Evolutionary conservation across 257 asterid genomes (phyloP).

Genomic region (Fraxinus pennsylvanica): DNA sequence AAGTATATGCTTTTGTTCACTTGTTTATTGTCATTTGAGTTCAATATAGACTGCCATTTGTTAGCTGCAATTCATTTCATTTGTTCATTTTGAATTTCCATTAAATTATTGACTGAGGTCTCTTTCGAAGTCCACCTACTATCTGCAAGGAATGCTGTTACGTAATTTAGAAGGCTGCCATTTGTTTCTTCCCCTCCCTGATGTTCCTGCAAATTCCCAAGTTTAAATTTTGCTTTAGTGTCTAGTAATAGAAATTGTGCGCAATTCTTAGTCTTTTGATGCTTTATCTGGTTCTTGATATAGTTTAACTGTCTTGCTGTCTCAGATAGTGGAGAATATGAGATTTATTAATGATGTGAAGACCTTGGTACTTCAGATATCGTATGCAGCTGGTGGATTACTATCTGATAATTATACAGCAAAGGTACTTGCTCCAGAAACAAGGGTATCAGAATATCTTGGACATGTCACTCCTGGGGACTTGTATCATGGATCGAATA

Average conservation of each 20-base stretch:
- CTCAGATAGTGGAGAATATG: conserved; percentile 59
- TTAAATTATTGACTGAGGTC: no score
- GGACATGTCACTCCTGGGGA: conserved; percentile 29
- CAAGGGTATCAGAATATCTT: conserved; percentile 29
- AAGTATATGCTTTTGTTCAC: not conserved
- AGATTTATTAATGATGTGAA: conserved; percentile 56
- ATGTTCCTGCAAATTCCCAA: not conserved
- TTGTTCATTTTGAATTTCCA: not conserved
- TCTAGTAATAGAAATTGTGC: not conserved
- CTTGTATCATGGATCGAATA: conserved; percentile 30
- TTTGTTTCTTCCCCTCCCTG: conserved; percentile 1
- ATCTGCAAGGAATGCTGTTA: no score
- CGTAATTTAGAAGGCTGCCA: no score
- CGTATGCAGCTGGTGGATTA: conserved; percentile 47
- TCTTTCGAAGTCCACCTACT: no score
- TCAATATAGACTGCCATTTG: not conserved
- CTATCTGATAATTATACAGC: conserved; percentile 38
- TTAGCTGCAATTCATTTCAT: not conserved
- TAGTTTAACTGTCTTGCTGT: conserved; percentile 25
- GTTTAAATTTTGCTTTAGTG: not conserved
- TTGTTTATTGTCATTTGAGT: not conserved
- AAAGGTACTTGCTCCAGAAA: conserved; percentile 32
- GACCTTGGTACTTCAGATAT: conserved; percentile 55
- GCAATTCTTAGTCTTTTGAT: not conserved
- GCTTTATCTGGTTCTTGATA: conserved; percentile 9